These are phyloP conservation scores for Suhomyces sp. DNA, from an alignment of 805 yeast species.

Conservation along the genomic window DNA sequence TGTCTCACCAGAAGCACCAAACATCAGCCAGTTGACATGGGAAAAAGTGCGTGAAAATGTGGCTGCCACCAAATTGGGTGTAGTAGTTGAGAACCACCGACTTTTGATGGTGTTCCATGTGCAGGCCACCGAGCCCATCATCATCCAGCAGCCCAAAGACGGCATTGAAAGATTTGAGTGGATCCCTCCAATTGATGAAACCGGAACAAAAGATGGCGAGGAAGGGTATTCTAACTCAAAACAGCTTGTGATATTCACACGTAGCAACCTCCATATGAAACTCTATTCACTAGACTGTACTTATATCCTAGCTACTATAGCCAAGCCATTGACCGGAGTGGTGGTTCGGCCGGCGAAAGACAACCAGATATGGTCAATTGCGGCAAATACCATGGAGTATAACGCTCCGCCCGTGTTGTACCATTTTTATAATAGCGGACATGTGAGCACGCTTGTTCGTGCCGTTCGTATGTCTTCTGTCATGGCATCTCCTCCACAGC, in stretches of 20 bases:
- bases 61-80: conserved; percentile 29
- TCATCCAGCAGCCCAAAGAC: conserved; percentile 26
- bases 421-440: conserved; percentile 34
- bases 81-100: conserved; percentile 17
- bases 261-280: conserved; percentile 23
- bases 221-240: conserved; percentile 31
- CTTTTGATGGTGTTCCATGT: conserved; percentile 25
- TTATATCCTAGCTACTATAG: conserved; percentile 27
- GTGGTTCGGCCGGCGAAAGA: conserved; percentile 16
- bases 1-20: neutral
- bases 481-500: conserved; percentile 6
- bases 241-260: conserved; percentile 33
- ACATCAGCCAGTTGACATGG: conserved; percentile 19
- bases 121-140: conserved; percentile 22
- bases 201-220: conserved; percentile 1
- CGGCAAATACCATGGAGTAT: conserved; percentile 23
- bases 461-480: conserved; percentile 18
- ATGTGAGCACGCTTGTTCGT: conserved; percentile 25
- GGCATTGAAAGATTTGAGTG: conserved; percentile 34
- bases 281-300: conserved; percentile 39
- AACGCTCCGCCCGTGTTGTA: conserved; percentile 15
- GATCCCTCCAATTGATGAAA: conserved; percentile 24
- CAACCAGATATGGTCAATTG: conserved; percentile 30
- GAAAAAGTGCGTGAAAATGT: conserved; percentile 14
- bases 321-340: conserved; percentile 28